Evolutionary conservation across 176 grass and related monocot genomes (phyloP).

Genomic region (Tillandsia leiboldiana): DNA sequence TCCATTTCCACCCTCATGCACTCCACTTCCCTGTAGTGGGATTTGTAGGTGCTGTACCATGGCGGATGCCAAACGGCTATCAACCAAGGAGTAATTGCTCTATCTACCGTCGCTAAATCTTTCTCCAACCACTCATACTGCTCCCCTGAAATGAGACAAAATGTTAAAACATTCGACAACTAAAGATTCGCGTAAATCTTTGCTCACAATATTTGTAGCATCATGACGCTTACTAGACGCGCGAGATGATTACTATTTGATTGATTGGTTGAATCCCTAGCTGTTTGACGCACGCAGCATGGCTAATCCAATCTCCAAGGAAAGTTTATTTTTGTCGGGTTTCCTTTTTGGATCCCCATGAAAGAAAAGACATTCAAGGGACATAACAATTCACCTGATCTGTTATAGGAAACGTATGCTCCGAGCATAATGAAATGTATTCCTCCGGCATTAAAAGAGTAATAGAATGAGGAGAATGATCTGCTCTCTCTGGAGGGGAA

Average conservation of each 20-base stretch:
- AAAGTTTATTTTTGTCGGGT: too few relatives aligned
- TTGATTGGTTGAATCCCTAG: too few relatives aligned
- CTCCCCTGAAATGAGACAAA: constrained; percentile 26
- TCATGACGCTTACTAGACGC: too few relatives aligned
- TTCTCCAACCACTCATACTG: constrained; percentile 74
- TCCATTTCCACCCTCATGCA: constrained; percentile 94
- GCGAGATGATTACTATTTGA: too few relatives aligned
- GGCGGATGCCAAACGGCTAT: constrained; percentile 77
- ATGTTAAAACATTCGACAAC: background rate
- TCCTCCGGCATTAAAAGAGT: constrained; percentile 71
- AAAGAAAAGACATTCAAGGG: too few relatives aligned
- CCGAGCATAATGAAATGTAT: constrained; percentile 91
- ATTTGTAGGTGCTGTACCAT: constrained; percentile 79
- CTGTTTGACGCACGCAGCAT: too few relatives aligned
- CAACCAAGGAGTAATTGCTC: constrained; percentile 64
- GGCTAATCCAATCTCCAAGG: too few relatives aligned
- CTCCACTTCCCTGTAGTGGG: constrained; percentile 75
- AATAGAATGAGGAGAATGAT: constrained; percentile 75
- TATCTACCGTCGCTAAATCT: constrained; percentile 62
- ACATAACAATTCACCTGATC: constrained; percentile 24
- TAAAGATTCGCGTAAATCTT: background rate
- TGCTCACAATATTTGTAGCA: background rate
- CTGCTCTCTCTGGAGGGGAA: constrained; percentile 56
- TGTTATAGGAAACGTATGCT: constrained; percentile 47
- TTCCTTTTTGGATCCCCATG: too few relatives aligned